Evolutionary conservation across 805 yeast species (phyloP).

Genomic region (Kodamaea lidongshanica): DNA sequence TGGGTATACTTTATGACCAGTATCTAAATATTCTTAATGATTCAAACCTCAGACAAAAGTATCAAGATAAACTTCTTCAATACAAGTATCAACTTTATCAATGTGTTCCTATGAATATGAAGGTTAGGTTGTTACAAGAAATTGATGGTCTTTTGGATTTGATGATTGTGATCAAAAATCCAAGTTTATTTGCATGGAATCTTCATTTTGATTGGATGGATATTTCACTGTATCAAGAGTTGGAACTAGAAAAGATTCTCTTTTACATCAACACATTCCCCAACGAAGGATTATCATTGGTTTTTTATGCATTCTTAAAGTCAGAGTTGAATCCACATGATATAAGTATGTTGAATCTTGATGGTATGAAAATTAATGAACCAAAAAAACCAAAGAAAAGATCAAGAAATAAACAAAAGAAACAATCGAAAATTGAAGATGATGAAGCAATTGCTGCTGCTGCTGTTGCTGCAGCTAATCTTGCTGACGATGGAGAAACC

Average conservation of each 20-base stretch:
- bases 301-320: conserved; percentile 54
- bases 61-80: conserved; percentile 57
- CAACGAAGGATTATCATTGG: conserved; percentile 53
- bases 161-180: conserved; percentile 60
- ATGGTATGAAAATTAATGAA: conserved; percentile 1
- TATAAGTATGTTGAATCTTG: conserved; percentile 10
- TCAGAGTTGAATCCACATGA: conserved; percentile 67
- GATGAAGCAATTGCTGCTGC: conserved; percentile 12
- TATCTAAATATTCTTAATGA: conserved; percentile 54
- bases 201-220: conserved; percentile 72
- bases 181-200: conserved; percentile 62
- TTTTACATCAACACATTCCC: conserved; percentile 53
- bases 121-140: conserved; percentile 27
- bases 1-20: conserved; percentile 49
- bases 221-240: conserved; percentile 39
- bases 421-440: conserved; percentile 12
- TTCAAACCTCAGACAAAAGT: conserved; percentile 49
- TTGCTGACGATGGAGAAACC: conserved; percentile 9
- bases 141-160: conserved; percentile 59
- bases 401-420: conserved; percentile 10
- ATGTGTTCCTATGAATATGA: conserved; percentile 44
- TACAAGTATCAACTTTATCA: conserved; percentile 51
- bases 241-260: conserved; percentile 43
- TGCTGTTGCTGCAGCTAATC: conserved; percentile 9
- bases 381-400: conserved; percentile 12